Percentiles rank a stretch among this genome's conserved stretches.
These are phyloP conservation scores for Venturiaceae sp. DNA, from an alignment of 2,329 filamentous ascomycete species.

Conservation along the genomic window DNA sequence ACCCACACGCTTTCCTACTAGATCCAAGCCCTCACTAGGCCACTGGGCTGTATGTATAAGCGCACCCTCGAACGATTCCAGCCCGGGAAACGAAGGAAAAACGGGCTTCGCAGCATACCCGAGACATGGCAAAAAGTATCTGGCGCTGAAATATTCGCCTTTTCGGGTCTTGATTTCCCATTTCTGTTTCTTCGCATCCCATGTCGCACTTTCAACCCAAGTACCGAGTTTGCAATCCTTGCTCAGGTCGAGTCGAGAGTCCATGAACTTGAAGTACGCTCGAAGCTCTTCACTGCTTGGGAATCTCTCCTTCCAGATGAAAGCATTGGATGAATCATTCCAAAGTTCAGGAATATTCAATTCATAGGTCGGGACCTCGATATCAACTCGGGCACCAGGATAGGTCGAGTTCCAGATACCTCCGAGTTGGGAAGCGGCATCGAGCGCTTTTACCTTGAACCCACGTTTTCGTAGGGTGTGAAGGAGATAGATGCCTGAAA, in stretches of 20 bases:
- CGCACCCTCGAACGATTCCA: slow-evolving; percentile 27
- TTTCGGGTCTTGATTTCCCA: slow-evolving; percentile 21
- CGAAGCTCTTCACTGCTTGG: not conserved
- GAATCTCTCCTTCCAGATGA: not conserved
- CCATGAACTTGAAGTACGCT: not conserved
- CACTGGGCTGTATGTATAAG: slow-evolving; percentile 32
- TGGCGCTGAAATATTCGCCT: slow-evolving; percentile 14
- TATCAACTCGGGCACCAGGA: slow-evolving; percentile 35
- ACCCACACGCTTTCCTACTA: slow-evolving; percentile 28
- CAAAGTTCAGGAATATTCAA: slow-evolving; percentile 37
- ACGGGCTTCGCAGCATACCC: slow-evolving; percentile 16
- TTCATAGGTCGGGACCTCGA: slow-evolving; percentile 36
- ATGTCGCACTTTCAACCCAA: slow-evolving; percentile 29
- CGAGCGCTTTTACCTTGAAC: slow-evolving; percentile 18
- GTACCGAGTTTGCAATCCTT: slow-evolving; percentile 30
- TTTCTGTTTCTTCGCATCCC: slow-evolving; percentile 31
- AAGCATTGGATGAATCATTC: slow-evolving; percentile 15
- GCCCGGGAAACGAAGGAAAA: slow-evolving; percentile 31
- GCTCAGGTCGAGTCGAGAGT: not conserved
- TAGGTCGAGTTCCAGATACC: slow-evolving; percentile 37
- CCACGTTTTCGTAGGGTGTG: not conserved
- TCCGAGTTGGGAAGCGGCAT: slow-evolving; percentile 30
- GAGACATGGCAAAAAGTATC: slow-evolving; percentile 27
- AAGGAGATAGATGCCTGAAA: slow-evolving; percentile 1
- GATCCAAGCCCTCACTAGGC: slow-evolving; percentile 26